These are phyloP conservation scores for Aquanectria penicillioides DNA, from an alignment of 2,329 filamentous ascomycete species.

Conservation along the genomic window DNA sequence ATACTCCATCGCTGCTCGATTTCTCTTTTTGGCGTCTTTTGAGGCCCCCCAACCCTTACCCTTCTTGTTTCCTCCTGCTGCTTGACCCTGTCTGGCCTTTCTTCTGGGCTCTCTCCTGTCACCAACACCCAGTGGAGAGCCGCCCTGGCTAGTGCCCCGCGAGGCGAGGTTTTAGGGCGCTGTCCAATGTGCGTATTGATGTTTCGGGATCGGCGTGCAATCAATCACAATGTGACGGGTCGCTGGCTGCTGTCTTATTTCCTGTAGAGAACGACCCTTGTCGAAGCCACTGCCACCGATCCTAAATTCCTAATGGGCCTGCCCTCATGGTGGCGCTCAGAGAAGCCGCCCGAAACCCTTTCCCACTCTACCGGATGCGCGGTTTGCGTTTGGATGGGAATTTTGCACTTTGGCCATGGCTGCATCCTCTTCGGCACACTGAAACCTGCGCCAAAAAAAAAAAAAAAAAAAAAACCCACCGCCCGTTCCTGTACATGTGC, in stretches of 20 bases:
- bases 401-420: background rate
- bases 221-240: slow-evolving; percentile 21
- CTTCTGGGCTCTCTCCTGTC: slow-evolving; percentile 9
- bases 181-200: slow-evolving; percentile 6
- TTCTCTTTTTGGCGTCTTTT: background rate
- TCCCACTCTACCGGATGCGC: too few species aligned
- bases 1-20: background rate
- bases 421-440: slow-evolving; percentile 4
- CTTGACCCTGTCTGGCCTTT: background rate
- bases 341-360: too few species aligned
- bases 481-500: background rate
- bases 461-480: background rate
- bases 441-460: background rate
- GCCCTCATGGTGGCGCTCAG: too few species aligned
- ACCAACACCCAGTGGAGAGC: slow-evolving; percentile 14
- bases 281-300: too few species aligned
- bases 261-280: background rate
- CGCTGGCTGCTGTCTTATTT: background rate
- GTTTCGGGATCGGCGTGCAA: slow-evolving; percentile 33
- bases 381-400: too few species aligned
- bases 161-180: background rate
- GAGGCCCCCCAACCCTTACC: slow-evolving; percentile 19
- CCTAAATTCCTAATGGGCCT: too few species aligned
- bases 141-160: slow-evolving; percentile 10
- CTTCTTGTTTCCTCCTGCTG: slow-evolving; percentile 6